phyloP scores from a whole-genome alignment of 116 monocot genomes.

The Cymodocea nodosa region DNA sequence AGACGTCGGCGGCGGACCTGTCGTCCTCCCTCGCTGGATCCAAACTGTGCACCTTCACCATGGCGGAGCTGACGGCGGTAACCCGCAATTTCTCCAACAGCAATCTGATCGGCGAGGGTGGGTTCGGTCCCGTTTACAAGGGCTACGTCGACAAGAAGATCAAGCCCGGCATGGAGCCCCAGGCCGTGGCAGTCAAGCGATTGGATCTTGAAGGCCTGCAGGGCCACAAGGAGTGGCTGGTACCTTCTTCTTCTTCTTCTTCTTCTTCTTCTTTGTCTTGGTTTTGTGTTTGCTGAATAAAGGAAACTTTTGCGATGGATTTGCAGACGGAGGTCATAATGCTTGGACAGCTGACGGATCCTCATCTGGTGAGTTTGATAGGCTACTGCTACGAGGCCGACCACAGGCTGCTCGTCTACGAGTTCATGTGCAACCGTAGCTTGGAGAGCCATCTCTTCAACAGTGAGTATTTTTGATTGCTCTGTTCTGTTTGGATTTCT shows the following conservation, averaged over 20 bases:
- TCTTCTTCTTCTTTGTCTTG: no score
- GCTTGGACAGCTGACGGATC: conserved; percentile 50
- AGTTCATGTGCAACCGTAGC: conserved; percentile 52
- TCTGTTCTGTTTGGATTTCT: neutral
- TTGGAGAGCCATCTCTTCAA: conserved; percentile 64
- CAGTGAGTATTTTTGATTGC: conserved; percentile 12
- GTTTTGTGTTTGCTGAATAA: neutral
- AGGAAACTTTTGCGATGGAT: neutral
- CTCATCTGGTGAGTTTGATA: conserved; percentile 57
- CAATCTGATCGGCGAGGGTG: conserved; percentile 32
- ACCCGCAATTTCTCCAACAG: conserved; percentile 19
- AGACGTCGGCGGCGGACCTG: conserved; percentile 18
- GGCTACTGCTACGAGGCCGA: conserved; percentile 69
- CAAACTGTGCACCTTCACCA: conserved; percentile 25
- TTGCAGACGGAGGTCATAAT: conserved; percentile 59
- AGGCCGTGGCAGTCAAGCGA: conserved; percentile 29
- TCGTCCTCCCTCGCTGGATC: conserved; percentile 24
- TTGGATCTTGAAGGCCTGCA: conserved; percentile 31
- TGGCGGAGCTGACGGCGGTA: conserved; percentile 23
- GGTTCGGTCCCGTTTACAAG: conserved; percentile 46
- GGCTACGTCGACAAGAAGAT: conserved; percentile 30
- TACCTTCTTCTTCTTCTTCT: conserved; percentile 1
- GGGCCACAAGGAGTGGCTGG: conserved; percentile 47
- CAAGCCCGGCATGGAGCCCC: conserved; percentile 23
- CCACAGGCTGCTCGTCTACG: conserved; percentile 58